Evolutionary conservation across 2,329 filamentous ascomycete genomes (phyloP), one percentile per base, ranked within the genome.

Genomic region (Rhynchosporium agropyri): DNA sequence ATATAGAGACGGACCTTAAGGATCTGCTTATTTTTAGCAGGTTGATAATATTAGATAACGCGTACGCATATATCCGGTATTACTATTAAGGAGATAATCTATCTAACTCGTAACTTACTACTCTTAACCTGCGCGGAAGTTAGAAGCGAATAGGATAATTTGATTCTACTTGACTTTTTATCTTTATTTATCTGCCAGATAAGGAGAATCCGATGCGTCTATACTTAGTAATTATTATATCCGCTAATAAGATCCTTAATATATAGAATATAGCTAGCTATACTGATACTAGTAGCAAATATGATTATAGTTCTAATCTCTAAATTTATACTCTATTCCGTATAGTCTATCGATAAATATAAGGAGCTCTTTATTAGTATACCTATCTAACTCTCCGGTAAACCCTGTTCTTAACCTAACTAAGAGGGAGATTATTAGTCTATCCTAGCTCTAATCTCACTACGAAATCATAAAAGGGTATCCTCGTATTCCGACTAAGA

Each of bases 401-500:
- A 67, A 67, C 38, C 65, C 67, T 4, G 20, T 40, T 43, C 60
- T 67, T 9, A 51, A 61, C 55, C 63, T 60, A 2, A 68, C 54
- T 8, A 68, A 55, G 38, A 67, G 55, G 9, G 56, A 61, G 29
- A 68, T 63, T 29, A 28, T 65, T 4, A 67, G 42, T 15, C 65
- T 59, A n/a, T 58, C 60, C 31, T 20, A 3, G 48, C 60, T 56
- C 13, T 46, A 57, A 26, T 68, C 56, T 61, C 50, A 68, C 62
- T 42, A 68, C 5, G 58, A 55, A 58, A 68, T 67, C 36, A 68
- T 63, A 56, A 68, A 68, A 15, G 57, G 58, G 55, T 67, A 57
- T 31, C 61, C 43, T 43, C 28, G 46, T 20, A 67, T 42, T 4
- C 57, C 54, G 7, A 31, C 59, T 0, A 61, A 64, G 38, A 66